These are phyloP conservation scores for Aureobasidium sp. DNA, from an alignment of 2,329 filamentous ascomycete species.

Conservation along the genomic window DNA sequence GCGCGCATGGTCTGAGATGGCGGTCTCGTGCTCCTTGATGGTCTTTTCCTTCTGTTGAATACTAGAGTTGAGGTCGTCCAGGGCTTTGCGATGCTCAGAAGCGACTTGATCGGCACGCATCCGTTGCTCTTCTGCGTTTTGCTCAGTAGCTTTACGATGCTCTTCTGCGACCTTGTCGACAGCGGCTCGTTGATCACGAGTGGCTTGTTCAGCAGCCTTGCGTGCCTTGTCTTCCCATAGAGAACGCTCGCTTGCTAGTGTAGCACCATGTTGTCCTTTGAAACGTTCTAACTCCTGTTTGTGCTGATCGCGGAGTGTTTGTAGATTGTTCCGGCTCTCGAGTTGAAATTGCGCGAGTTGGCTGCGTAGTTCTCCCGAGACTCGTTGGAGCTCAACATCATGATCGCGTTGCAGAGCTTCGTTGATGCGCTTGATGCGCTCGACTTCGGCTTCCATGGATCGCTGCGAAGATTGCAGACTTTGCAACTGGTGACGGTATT, in stretches of 20 bases:
- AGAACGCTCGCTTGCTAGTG: conserved; percentile 27
- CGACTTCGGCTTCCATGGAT: conserved; percentile 33
- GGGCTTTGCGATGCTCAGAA: conserved; percentile 19
- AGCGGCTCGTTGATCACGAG: conserved; percentile 12
- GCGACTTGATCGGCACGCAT: conserved; percentile 2
- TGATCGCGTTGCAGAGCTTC: conserved; percentile 64
- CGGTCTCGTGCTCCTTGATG: not conserved
- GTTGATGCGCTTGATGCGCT: conserved; percentile 56
- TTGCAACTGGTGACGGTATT: conserved; percentile 48
- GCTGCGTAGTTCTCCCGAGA: conserved; percentile 14
- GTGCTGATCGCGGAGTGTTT: conserved; percentile 31
- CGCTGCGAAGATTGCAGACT: conserved; percentile 16
- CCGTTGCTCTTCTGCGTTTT: conserved; percentile 19
- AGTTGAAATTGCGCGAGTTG: conserved; percentile 48
- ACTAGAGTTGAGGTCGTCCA: not conserved
- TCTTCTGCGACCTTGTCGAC: conserved; percentile 16
- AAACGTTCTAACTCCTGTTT: conserved; percentile 25
- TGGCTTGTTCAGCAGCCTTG: conserved; percentile 17
- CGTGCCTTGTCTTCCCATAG: conserved; percentile 18
- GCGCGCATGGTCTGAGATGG: conserved; percentile 7
- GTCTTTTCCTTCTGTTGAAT: not conserved
- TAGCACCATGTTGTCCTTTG: conserved; percentile 29
- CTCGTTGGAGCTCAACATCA: conserved; percentile 39
- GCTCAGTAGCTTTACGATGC: conserved; percentile 17
- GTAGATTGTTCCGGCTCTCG: conserved; percentile 21